phyloP scores from a whole-genome alignment of 352 stramenopile genomes.

The Phytophthora syringae region DNA sequence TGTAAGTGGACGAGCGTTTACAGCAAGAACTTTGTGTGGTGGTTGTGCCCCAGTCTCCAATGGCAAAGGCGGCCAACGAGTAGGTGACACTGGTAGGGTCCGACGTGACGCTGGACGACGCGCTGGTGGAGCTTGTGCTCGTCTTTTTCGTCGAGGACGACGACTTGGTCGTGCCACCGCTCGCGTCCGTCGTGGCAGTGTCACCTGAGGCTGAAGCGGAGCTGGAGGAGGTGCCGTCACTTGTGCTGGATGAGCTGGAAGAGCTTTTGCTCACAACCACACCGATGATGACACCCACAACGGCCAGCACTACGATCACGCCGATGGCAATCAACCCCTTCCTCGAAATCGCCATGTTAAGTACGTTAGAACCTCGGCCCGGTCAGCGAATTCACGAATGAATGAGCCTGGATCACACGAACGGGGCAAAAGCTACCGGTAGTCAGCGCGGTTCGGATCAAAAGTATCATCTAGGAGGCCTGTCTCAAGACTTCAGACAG shows the following conservation, averaged over 20 bases:
- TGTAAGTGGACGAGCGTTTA: constrained; percentile 42
- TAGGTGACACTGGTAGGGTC: constrained; percentile 46
- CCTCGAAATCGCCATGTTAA: constrained; percentile 28
- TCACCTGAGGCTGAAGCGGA: too few species aligned
- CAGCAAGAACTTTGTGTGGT: constrained; percentile 58
- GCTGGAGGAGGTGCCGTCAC: too few species aligned
- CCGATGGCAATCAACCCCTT: constrained; percentile 43
- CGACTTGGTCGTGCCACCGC: constrained; percentile 23
- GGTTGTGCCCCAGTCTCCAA: constrained; percentile 67
- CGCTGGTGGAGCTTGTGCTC: constrained; percentile 25
- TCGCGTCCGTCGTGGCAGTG: too few species aligned
- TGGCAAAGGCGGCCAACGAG: constrained; percentile 52
- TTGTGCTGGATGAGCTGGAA: constrained; percentile 20
- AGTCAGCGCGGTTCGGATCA: constrained; percentile 2
- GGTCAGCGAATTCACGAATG: constrained; percentile 30
- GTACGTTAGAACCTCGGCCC: constrained; percentile 1
- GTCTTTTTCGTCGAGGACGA: constrained; percentile 37
- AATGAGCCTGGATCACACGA: constrained; percentile 5
- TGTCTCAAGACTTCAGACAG: constrained; percentile 19
- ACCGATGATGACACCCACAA: constrained; percentile 54
- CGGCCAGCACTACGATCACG: constrained; percentile 49
- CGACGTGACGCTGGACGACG: constrained; percentile 52
- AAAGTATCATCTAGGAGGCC: background rate
- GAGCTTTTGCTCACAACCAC: constrained; percentile 50
- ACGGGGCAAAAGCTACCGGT: too few species aligned